phyloP scores from a whole-genome alignment of 305 asterid species.

The Coffea humblotiana region DNA sequence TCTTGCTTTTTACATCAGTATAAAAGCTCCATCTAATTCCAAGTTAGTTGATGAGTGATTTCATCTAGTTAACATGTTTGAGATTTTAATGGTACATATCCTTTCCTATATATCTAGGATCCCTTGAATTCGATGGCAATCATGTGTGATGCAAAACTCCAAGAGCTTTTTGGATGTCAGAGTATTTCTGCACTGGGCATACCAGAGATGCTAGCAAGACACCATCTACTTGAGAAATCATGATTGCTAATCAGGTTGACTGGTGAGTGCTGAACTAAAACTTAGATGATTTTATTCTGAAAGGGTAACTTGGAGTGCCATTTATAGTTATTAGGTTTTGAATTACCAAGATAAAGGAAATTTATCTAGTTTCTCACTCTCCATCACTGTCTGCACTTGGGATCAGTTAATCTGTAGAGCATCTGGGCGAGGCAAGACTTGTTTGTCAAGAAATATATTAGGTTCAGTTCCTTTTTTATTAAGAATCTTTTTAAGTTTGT shows the following conservation, averaged over 20 bases:
- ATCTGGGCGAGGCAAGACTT: background rate
- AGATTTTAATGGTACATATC: background rate
- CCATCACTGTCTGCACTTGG: background rate
- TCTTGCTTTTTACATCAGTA: background rate
- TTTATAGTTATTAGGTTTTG: background rate
- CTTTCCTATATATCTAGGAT: conserved; percentile 38
- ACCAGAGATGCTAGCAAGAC: conserved; percentile 54
- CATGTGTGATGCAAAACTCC: conserved; percentile 55
- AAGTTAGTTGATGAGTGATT: background rate
- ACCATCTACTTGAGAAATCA: conserved; percentile 47
- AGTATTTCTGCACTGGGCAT: conserved; percentile 59
- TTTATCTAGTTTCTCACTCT: background rate
- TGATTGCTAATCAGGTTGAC: conserved; percentile 41
- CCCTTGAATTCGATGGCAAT: conserved; percentile 52
- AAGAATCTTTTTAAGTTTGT: background rate
- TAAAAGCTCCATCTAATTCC: too few species aligned
- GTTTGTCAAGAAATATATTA: background rate
- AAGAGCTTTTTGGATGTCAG: conserved; percentile 62
- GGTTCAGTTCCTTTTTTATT: background rate
- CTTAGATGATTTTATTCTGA: background rate
- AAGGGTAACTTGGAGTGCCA: background rate
- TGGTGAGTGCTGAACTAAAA: conserved; percentile 25
- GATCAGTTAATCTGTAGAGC: background rate
- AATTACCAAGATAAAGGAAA: background rate
- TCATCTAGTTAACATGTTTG: background rate